Evolutionary conservation across 2,329 filamentous ascomycete species (phyloP).

Genomic region (Pyrenochaeta sp.): DNA sequence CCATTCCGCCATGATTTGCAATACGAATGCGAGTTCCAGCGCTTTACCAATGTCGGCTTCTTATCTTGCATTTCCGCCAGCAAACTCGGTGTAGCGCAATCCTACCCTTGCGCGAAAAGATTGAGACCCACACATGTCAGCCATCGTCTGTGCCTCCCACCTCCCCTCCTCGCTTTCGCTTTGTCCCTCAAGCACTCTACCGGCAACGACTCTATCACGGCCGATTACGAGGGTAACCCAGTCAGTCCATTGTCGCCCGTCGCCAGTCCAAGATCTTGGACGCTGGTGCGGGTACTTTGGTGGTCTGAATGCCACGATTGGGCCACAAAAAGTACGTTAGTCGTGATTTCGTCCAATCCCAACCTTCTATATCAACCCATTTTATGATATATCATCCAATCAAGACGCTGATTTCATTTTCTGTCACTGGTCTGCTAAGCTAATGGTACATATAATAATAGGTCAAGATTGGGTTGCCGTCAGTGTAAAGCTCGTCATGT

Average conservation of each 20-base stretch:
- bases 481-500: conserved; percentile 49
- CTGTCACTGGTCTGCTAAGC: neutral
- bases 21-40: neutral
- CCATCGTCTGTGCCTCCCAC: conserved; percentile 6
- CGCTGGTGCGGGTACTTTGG: conserved; percentile 8
- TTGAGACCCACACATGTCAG: conserved; percentile 16
- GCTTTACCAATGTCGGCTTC: neutral
- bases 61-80: conserved; percentile 8
- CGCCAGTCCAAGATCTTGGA: conserved; percentile 12
- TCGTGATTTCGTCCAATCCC: conserved; percentile 15
- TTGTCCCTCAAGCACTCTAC: conserved; percentile 6
- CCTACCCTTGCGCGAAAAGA: conserved; percentile 19
- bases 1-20: neutral
- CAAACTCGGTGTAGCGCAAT: conserved; percentile 27
- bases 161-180: conserved; percentile 31
- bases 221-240: conserved; percentile 12
- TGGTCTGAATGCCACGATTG: conserved; percentile 45
- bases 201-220: conserved; percentile 13
- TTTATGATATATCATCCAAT: too few species aligned
- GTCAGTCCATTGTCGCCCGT: conserved; percentile 14
- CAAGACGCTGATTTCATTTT: too few species aligned
- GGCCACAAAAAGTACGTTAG: conserved; percentile 48
- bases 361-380: too few species aligned
- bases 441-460: conserved; percentile 3
- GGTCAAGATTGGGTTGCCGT: conserved; percentile 39